A percentile compares a stretch with the other conserved stretches of the same genome.
These are phyloP conservation scores for Phalaenopsis aphrodite DNA, from an alignment of 106 monocot genomes.

Conservation along the genomic window DNA sequence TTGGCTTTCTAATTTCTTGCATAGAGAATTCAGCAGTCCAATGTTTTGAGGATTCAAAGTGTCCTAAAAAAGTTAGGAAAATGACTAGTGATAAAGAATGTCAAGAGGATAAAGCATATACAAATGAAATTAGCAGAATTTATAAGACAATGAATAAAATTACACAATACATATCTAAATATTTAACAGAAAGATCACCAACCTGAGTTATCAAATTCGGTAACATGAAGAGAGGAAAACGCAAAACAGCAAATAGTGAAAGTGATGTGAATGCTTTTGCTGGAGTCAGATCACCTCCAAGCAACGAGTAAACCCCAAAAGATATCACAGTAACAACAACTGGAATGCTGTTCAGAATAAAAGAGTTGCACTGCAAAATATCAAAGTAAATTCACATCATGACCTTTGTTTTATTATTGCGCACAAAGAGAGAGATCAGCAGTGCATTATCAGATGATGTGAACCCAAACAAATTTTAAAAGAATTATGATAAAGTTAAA, in stretches of 20 bases:
- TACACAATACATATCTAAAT: background rate
- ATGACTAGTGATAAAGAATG: too few relatives aligned
- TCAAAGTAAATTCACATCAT: slow-evolving; percentile 2
- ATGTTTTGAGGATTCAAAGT: too few relatives aligned
- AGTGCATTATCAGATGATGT: background rate
- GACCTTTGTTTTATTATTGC: background rate
- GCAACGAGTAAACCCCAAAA: slow-evolving; percentile 81
- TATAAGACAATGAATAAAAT: background rate
- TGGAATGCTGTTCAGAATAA: slow-evolving; percentile 88
- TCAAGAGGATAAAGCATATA: background rate
- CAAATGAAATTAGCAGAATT: background rate
- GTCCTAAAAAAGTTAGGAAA: too few relatives aligned
- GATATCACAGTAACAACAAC: slow-evolving; percentile 81
- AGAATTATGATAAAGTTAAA: background rate
- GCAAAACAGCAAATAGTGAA: slow-evolving; percentile 85
- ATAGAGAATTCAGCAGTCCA: too few relatives aligned
- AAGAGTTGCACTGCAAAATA: slow-evolving; percentile 73
- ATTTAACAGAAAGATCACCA: background rate
- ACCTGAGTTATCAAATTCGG: slow-evolving; percentile 99
- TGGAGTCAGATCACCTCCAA: slow-evolving; percentile 93
- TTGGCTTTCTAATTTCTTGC: too few relatives aligned
- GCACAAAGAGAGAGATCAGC: background rate
- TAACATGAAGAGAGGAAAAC: slow-evolving; percentile 89
- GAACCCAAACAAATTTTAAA: background rate
- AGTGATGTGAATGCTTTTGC: slow-evolving; percentile 98